Evolutionary conservation across 1,284 basidiomycete genomes (phyloP).

Genomic region (Acaromyces ingoldii): DNA sequence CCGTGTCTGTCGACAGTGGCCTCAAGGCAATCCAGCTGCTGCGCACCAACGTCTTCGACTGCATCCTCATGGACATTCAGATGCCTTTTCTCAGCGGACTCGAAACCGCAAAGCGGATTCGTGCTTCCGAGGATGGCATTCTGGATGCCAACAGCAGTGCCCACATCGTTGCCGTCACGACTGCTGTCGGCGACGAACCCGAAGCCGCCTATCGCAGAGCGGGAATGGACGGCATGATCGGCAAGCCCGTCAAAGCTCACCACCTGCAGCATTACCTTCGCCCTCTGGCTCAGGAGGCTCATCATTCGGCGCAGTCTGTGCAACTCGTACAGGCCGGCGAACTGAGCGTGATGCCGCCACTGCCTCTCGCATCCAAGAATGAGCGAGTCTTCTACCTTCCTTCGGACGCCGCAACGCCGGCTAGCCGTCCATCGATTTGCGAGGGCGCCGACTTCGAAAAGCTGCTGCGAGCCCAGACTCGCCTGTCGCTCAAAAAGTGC

Average conservation of each 20-base stretch:
- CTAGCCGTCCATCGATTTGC: constrained; percentile 7
- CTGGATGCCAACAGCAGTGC: constrained; percentile 24
- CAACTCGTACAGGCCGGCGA: constrained; percentile 14
- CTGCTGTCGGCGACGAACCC: constrained; percentile 26
- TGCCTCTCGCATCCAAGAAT: constrained; percentile 20
- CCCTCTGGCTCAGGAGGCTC: constrained; percentile 3
- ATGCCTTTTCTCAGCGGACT: constrained; percentile 40
- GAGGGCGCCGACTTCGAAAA: constrained; percentile 18
- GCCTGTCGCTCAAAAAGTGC: constrained; percentile 24
- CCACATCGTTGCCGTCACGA: constrained; percentile 35
- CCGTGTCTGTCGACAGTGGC: constrained; percentile 32
- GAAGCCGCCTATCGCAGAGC: constrained; percentile 24
- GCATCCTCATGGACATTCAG: constrained; percentile 42
- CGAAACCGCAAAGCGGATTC: constrained; percentile 32
- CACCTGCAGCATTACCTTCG: constrained; percentile 12
- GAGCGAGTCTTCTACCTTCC: constrained; percentile 28
- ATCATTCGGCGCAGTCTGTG: constrained; percentile 5
- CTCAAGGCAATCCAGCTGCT: constrained; percentile 39
- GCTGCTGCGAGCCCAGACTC: constrained; percentile 29
- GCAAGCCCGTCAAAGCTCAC: constrained; percentile 33
- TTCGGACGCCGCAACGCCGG: constrained; percentile 8
- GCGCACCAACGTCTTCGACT: constrained; percentile 33
- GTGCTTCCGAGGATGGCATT: constrained; percentile 31
- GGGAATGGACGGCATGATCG: constrained; percentile 37
- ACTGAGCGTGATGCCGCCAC: constrained; percentile 17